Conservation (phyloP, 768 basidiomycete species). For the Boletus sp. region DNA sequence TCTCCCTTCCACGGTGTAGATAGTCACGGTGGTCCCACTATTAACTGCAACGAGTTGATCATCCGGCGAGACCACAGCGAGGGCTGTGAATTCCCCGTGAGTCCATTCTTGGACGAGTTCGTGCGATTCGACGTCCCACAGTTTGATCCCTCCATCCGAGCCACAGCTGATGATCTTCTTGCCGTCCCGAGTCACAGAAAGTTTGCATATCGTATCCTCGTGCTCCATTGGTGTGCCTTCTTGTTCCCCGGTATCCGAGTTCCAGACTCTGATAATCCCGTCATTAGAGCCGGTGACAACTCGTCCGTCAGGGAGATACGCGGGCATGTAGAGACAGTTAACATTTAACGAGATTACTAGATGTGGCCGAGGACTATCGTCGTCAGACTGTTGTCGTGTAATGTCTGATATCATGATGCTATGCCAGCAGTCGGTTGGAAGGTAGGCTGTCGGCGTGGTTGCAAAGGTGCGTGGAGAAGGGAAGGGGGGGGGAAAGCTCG, state of each 20-base stretch:
- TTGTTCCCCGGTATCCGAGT: background rate
- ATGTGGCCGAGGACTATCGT: background rate
- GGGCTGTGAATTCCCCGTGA: too few relatives aligned
- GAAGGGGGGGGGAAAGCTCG: too few relatives aligned
- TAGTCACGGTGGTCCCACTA: too few relatives aligned
- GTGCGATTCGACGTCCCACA: constrained; percentile 2
- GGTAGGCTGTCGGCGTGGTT: background rate
- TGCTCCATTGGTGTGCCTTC: background rate
- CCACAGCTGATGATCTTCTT: background rate
- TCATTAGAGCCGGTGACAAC: background rate
- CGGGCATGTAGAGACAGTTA: background rate
- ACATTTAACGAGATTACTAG: background rate
- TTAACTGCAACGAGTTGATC: background rate
- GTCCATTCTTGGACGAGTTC: background rate
- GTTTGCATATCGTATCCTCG: accelerated
- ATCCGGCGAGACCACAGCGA: constrained; percentile 1
- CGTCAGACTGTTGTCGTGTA: background rate
- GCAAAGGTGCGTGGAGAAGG: background rate
- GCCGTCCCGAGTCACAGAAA: background rate
- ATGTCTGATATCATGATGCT: background rate
- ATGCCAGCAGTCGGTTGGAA: background rate
- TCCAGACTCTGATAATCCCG: background rate
- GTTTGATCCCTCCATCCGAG: background rate
- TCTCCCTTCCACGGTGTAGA: background rate
- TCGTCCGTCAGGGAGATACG: constrained; percentile 7